Percentiles rank a stretch among this genome's conserved stretches.
These are phyloP conservation scores for Plectosphaerella cucumerina DNA, from an alignment of 2,329 filamentous ascomycete genomes.

Conservation along the genomic window DNA sequence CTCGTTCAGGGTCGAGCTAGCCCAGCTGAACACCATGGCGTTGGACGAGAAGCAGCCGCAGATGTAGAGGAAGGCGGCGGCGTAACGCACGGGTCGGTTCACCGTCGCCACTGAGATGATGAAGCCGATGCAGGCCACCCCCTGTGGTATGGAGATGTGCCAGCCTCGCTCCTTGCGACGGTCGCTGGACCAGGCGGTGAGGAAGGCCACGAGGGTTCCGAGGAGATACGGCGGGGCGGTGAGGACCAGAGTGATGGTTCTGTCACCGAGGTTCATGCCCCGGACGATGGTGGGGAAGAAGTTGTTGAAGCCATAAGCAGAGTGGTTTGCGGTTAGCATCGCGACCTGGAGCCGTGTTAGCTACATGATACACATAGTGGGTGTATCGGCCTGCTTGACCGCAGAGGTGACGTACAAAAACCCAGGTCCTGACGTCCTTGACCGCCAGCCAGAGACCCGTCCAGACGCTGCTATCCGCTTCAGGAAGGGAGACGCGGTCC, in stretches of 20 bases:
- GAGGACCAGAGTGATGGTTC: conserved; percentile 23
- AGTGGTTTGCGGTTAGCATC: background rate
- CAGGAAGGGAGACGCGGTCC: conserved; percentile 6
- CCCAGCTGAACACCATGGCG: conserved; percentile 29
- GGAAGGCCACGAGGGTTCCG: conserved; percentile 11
- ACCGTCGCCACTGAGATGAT: conserved; percentile 56
- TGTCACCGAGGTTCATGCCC: conserved; percentile 3
- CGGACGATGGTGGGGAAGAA: conserved; percentile 15
- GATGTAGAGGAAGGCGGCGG: conserved; percentile 23
- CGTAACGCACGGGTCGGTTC: conserved; percentile 46
- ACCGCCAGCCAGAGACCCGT: conserved; percentile 8
- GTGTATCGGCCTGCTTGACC: too few species aligned
- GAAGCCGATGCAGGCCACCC: conserved; percentile 49
- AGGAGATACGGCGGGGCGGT: conserved; percentile 21
- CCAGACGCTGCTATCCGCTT: conserved; percentile 6
- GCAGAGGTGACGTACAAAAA: conserved; percentile 5
- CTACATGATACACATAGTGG: too few species aligned
- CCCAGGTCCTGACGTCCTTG: conserved; percentile 22
- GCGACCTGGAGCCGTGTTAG: background rate
- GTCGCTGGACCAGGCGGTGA: conserved; percentile 15
- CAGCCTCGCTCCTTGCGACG: conserved; percentile 13
- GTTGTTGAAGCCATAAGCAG: conserved; percentile 14
- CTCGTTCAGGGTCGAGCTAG: conserved; percentile 23
- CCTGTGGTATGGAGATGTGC: conserved; percentile 13
- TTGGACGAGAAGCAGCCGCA: conserved; percentile 19